Base-by-base conservation (phyloP, 2,329 filamentous ascomycete species). In the Sporothrix sp. region DNA sequence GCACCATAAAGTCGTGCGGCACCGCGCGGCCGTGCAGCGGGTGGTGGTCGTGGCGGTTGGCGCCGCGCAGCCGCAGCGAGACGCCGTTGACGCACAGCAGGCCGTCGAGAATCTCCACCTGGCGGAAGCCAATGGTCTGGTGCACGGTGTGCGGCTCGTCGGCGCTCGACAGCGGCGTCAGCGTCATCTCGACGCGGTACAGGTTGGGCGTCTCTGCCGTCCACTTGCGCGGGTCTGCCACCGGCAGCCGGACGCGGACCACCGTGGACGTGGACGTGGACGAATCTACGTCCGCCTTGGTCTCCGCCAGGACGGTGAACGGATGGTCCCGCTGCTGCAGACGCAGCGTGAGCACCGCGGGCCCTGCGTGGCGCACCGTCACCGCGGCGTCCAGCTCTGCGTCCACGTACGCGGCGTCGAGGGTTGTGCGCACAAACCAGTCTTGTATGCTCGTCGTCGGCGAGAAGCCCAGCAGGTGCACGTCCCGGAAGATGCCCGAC, bases 11-110 rank as follows among this genome's bases (percentile, higher is more conserved):
- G 2, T 81, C 76, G 7, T 76, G 63, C 0, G 81, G 80, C 0
- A 85, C 79, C 1, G 81, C 73, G 0, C 82, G 77, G 3, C 82
- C 82, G 25, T 73, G 73, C 21, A 67, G 65, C 0, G 81, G 80
- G 58, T 87, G 82, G 58, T 87, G 82, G 52, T 87, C 84, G 58
- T 87, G 84, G 14, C 82, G 69, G 61, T 86, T 86, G 14, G 79
- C 77, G 14, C 82, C 83, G 25, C 77, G 73, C 55, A 87, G 71
- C 2, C 77, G 70, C 45, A 86, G 72, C 1, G 75, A 68, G 25
- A 71, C 69, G 4, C 82, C 81, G 52, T 85, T 86, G 56, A 85
- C 79, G 21, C 70, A 70, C 57, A 84, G 69, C 38, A 82, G 62
- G 1, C 79, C 77, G 43, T 79, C 68, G 50, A 75, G 77, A 46